Conservation (phyloP, 2,329 filamentous ascomycete species). For the Pestalotiopsis sp. region DNA sequence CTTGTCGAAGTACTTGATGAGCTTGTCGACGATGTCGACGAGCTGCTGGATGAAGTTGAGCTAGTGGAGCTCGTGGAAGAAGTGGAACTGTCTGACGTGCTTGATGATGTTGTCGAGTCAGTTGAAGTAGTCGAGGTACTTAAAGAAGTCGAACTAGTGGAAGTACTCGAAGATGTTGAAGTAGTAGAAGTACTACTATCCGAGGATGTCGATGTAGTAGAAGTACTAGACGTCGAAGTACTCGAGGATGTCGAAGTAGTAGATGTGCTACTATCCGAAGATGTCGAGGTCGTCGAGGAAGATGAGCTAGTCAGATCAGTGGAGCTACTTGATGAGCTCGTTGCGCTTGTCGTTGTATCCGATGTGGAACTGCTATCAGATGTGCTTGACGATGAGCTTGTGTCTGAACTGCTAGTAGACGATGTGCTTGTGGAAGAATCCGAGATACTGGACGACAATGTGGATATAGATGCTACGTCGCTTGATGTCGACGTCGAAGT, state of each 20-base stretch:
- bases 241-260: not conserved
- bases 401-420: not conserved
- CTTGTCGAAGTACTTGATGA: not conserved
- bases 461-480: not conserved
- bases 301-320: no score
- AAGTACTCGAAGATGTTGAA: not conserved
- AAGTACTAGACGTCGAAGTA: not conserved
- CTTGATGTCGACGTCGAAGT: not conserved
- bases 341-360: not conserved
- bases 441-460: not conserved
- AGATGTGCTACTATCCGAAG: not conserved
- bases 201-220: not conserved
- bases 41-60: not conserved
- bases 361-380: not conserved
- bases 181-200: no score
- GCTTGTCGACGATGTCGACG: not conserved
- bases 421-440: not conserved
- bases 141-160: not conserved
- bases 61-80: not conserved
- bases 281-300: not conserved
- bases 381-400: not conserved
- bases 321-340: not conserved
- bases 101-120: not conserved
- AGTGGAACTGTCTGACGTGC: not conserved
- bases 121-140: not conserved